Evolutionary conservation across 345 rosid genomes (phyloP).

Genomic region (Gossypium arboreum): DNA sequence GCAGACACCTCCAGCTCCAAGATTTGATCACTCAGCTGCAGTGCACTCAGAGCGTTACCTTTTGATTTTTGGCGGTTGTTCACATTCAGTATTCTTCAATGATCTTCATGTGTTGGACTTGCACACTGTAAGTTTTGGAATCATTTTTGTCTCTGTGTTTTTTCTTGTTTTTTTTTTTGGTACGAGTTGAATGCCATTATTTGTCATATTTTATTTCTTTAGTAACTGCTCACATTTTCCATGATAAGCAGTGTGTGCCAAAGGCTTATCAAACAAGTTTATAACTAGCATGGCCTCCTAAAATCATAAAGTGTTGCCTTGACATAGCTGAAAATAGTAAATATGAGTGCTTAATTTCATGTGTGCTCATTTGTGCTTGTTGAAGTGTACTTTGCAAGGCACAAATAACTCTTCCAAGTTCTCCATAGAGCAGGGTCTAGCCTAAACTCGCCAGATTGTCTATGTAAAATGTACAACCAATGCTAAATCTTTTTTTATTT

Average conservation of each 20-base stretch:
- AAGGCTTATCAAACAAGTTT: background rate
- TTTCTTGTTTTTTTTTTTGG: slow-evolving; percentile 6
- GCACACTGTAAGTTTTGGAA: slow-evolving; percentile 56
- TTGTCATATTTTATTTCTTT: background rate
- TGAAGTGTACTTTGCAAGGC: background rate
- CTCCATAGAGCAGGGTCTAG: background rate
- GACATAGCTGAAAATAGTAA: background rate
- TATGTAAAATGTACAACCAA: background rate
- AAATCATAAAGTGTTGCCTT: background rate
- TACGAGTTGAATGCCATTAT: slow-evolving; percentile 6
- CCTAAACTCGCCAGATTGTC: background rate
- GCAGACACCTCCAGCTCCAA: slow-evolving; percentile 92
- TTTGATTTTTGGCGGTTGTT: slow-evolving; percentile 89
- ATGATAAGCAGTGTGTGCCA: background rate
- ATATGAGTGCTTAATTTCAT: background rate
- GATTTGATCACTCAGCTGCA: slow-evolving; percentile 95
- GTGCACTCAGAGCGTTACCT: slow-evolving; percentile 71
- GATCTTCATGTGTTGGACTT: slow-evolving; percentile 95
- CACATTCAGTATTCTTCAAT: slow-evolving; percentile 84
- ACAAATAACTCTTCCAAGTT: background rate
- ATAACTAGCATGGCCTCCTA: background rate
- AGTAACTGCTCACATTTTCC: background rate
- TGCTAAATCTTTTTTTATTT: background rate
- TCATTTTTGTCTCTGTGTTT: background rate
- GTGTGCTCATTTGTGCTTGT: background rate